phyloP scores from a whole-genome alignment of 148 eudicot genomes.

The Camellia sinensis region DNA sequence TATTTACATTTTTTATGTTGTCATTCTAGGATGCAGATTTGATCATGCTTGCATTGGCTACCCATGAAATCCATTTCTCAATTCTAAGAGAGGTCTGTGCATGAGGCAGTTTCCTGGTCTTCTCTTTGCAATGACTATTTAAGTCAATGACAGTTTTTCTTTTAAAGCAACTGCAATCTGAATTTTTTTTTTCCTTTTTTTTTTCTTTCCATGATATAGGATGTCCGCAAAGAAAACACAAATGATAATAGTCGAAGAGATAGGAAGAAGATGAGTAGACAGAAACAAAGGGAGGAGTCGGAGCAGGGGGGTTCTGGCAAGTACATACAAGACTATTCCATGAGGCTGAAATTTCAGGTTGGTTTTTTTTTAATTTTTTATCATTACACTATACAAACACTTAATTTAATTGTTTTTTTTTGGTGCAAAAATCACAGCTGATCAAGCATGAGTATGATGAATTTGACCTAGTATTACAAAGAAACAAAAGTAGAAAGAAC shows the following conservation, averaged over 20 bases:
- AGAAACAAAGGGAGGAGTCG: not conserved
- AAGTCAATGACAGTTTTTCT: not conserved
- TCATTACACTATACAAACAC: no score
- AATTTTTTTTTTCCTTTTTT: not conserved
- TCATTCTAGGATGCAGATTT: slow-evolving; percentile 41
- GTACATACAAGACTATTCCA: slow-evolving; percentile 17
- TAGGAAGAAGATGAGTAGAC: not conserved
- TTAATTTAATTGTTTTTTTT: no score
- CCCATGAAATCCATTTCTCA: slow-evolving; percentile 40
- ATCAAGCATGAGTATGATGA: not conserved
- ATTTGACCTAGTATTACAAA: not conserved
- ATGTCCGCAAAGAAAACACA: not conserved
- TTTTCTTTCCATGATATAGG: not conserved
- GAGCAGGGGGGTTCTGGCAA: not conserved
- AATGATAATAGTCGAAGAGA: not conserved
- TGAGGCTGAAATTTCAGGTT: slow-evolving; percentile 24
- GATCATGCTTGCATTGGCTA: slow-evolving; percentile 40
- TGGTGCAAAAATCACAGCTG: not conserved
- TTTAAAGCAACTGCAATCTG: not conserved
- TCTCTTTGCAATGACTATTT: not conserved
- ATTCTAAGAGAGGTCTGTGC: slow-evolving; percentile 32
- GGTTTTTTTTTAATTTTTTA: not conserved
- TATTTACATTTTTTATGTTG: not conserved
- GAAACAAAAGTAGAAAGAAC: not conserved
- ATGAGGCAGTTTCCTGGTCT: not conserved